Percentiles rank a stretch among this genome's conserved stretches.
phyloP scores from a whole-genome alignment of 805 yeast species.

The Yamadazyma endophytica region DNA sequence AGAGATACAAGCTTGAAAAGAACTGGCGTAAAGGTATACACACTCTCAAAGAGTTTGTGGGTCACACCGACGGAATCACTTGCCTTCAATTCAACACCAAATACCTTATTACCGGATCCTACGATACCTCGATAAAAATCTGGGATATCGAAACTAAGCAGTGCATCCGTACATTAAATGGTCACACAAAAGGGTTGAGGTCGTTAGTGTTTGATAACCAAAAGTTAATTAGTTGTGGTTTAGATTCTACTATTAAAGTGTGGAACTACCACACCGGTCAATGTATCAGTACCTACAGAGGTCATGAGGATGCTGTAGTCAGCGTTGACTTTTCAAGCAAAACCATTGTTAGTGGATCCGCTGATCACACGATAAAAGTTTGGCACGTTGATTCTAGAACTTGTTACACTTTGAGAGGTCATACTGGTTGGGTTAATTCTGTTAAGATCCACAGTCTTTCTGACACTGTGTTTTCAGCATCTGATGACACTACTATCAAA shows the following conservation, averaged over 20 bases:
- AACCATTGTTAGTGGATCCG: slow-evolving; percentile 87
- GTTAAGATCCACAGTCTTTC: slow-evolving; percentile 83
- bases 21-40: slow-evolving; percentile 90
- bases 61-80: slow-evolving; percentile 87
- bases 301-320: slow-evolving; percentile 83
- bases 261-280: slow-evolving; percentile 96
- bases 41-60: slow-evolving; percentile 58
- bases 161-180: slow-evolving; percentile 69
- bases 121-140: slow-evolving; percentile 85
- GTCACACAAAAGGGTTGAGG: slow-evolving; percentile 88
- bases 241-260: slow-evolving; percentile 86
- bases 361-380: slow-evolving; percentile 86
- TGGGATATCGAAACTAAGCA: slow-evolving; percentile 87
- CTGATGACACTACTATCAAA: slow-evolving; percentile 87
- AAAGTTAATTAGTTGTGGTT: slow-evolving; percentile 87
- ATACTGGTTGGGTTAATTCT: slow-evolving; percentile 85
- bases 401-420: slow-evolving; percentile 91
- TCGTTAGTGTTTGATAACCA: slow-evolving; percentile 82
- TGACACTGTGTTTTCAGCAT: slow-evolving; percentile 75
- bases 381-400: slow-evolving; percentile 96
- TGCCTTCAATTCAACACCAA: slow-evolving; percentile 78
- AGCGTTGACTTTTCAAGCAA: slow-evolving; percentile 78
- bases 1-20: slow-evolving; percentile 84
- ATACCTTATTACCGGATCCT: slow-evolving; percentile 83
- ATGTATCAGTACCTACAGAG: slow-evolving; percentile 89